phyloP scores from a whole-genome alignment of 371 early-diverging fungal genomes.

The Saksenaea oblongispora region DNA sequence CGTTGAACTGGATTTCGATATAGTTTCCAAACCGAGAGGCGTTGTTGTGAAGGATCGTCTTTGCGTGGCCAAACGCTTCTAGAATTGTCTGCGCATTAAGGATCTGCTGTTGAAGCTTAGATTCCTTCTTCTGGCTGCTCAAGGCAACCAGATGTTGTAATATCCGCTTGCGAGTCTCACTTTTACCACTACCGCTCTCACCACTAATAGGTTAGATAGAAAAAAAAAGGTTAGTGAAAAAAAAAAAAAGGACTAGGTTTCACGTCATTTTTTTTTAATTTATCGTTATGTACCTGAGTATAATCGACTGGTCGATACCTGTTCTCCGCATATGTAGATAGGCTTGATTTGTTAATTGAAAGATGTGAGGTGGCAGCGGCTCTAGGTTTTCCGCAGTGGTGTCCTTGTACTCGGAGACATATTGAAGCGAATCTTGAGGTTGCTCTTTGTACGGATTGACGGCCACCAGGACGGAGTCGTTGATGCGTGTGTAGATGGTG shows the following conservation, averaged over 20 bases:
- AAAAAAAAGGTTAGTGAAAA: neutral
- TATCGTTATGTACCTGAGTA: constrained; percentile 59
- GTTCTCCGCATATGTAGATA: constrained; percentile 84
- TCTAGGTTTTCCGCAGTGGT: constrained; percentile 59
- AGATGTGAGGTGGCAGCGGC: constrained; percentile 80
- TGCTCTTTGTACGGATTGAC: constrained; percentile 53
- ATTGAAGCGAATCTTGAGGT: constrained; percentile 59
- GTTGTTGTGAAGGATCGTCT: constrained; percentile 72
- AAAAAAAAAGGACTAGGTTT: constrained; percentile 49
- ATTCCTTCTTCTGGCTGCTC: constrained; percentile 79
- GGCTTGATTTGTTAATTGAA: constrained; percentile 71
- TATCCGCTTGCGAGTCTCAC: constrained; percentile 65
- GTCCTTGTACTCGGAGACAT: constrained; percentile 75
- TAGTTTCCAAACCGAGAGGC: constrained; percentile 93
- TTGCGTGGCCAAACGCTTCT: constrained; percentile 90
- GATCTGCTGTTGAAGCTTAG: constrained; percentile 76
- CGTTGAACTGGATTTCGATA: constrained; percentile 90
- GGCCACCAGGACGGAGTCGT: constrained; percentile 52
- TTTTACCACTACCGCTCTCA: constrained; percentile 90
- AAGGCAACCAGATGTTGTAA: constrained; percentile 72
- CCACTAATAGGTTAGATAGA: too few relatives aligned
- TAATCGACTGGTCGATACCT: constrained; percentile 81
- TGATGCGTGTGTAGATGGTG: constrained; percentile 65
- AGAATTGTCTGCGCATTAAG: constrained; percentile 74
- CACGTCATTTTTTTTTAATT: constrained; percentile 57